These are phyloP conservation scores for Nannizziopsis barbatae DNA, from an alignment of 2,329 filamentous ascomycete species.

Conservation along the genomic window DNA sequence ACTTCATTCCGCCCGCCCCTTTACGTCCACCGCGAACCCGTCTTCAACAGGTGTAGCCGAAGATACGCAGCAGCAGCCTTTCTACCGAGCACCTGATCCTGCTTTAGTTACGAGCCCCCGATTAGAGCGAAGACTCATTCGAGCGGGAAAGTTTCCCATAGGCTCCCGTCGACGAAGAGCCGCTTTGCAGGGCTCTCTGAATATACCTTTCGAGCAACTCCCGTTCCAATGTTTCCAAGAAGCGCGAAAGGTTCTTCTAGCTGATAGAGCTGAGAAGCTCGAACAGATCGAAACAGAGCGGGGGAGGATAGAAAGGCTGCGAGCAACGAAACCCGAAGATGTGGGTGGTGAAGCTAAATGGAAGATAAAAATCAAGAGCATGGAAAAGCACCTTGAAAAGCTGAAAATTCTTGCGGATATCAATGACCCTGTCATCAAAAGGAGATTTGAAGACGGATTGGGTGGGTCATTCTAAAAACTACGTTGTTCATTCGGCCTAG, in stretches of 20 bases:
- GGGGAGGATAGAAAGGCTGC: conserved; percentile 56
- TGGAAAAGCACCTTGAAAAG: conserved; percentile 61
- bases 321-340: conserved; percentile 46
- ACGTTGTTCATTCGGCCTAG: conserved; percentile 12
- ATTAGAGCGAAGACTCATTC: conserved; percentile 58
- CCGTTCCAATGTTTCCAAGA: conserved; percentile 98
- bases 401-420: conserved; percentile 86
- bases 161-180: conserved; percentile 76
- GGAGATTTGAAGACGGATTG: conserved; percentile 79
- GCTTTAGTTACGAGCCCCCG: conserved; percentile 53
- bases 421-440: conserved; percentile 89
- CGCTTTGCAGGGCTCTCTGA: conserved; percentile 52
- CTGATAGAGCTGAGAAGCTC: conserved; percentile 73
- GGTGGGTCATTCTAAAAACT: conserved; percentile 44
- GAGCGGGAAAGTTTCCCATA: conserved; percentile 58
- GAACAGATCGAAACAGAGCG: conserved; percentile 57
- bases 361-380: conserved; percentile 54
- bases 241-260: conserved; percentile 68
- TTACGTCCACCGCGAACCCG: conserved; percentile 38
- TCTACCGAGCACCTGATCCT: conserved; percentile 46
- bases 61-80: conserved; percentile 28
- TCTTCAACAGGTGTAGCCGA: conserved; percentile 37
- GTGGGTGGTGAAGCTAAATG: conserved; percentile 55
- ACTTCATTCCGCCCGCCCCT: conserved; percentile 34
- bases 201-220: conserved; percentile 80